Evolutionary conservation across 208 protist genomes (phyloP), one percentile per base, ranked within the genome.

Genomic region (Trypanosoma vivax): DNA sequence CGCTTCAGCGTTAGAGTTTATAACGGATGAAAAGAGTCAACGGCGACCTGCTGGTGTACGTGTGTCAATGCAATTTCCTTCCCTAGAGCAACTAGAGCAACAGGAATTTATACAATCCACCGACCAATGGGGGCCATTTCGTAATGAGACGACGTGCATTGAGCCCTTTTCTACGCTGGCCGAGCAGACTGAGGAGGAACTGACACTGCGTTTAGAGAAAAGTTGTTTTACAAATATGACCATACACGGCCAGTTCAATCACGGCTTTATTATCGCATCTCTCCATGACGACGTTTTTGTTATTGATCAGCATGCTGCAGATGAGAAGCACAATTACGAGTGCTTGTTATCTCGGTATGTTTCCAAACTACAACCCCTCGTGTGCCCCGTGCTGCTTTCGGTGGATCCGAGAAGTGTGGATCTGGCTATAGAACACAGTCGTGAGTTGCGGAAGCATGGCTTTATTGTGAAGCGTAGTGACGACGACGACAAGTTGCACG

Each of bases 271-370:
- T 59, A 60, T 97, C 33, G 69, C 85, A 11, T 47, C 56, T 2
- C 54, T 93, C 33, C 59, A 56, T 3, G 68, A 89, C 39, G 85
- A 96, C 46, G 49, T 97, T 11, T 96, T 96, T 53, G 83, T 97
- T 34, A 82, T 97, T 39, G 94, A 97, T 57, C 94, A 97, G 65
- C 94, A 97, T 65, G 94, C 94, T 7, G 88, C 91, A 1, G 94
- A 97, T 54, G 94, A 97, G 49, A 97, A 96, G 66, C 93, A 73
- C 60, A 96, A 96, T 59, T 97, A 92, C 63, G 89, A 97, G 66
- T 69, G 67, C 14, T 75, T 97, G n/a, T 58, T 88, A 58, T 51
- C 46, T 6, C 30, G 51, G 5, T 91, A 92, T 55, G 54, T 46
- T 25, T 75, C 92, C 5, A 58, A 47, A n/a, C 81, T 87, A 39